Conservation (phyloP, 192 early-diverging fungal species). For the Coemansia sp. region DNA sequence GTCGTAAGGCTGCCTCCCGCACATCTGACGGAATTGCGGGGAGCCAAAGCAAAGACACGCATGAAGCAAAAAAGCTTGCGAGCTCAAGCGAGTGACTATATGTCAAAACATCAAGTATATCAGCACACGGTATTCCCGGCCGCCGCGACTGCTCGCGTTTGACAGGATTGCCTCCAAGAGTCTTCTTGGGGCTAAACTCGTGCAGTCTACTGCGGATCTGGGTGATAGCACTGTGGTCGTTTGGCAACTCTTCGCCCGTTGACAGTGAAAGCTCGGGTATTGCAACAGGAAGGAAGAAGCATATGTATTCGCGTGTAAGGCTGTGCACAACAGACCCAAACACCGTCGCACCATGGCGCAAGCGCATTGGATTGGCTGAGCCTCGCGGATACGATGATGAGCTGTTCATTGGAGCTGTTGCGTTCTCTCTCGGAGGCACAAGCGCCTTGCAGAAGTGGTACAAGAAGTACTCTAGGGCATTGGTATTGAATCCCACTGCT, state of each 20-base stretch:
- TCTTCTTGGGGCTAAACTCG: conserved; percentile 27
- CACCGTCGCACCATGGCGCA: conserved; percentile 16
- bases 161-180: neutral
- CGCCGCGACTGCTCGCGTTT: conserved; percentile 6
- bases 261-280: conserved; percentile 24
- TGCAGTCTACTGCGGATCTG: conserved; percentile 37
- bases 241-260: neutral
- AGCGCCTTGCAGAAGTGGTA: conserved; percentile 44
- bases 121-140: conserved; percentile 16
- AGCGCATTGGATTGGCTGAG: neutral
- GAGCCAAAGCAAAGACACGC: conserved; percentile 36
- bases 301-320: conserved; percentile 39
- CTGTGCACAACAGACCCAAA: conserved; percentile 13
- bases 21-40: conserved; percentile 20
- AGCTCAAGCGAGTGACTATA: conserved; percentile 27
- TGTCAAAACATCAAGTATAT: conserved; percentile 35
- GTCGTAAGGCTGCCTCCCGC: conserved; percentile 6
- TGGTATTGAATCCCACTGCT: conserved; percentile 16
- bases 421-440: conserved; percentile 21
- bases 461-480: conserved; percentile 38
- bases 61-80: conserved; percentile 28
- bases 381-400: conserved; percentile 4
- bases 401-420: conserved; percentile 3
- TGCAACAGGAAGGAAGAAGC: conserved; percentile 39
- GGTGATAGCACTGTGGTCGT: conserved; percentile 27